A percentile compares a stretch with the other conserved stretches of the same genome.
Evolutionary conservation across 2,329 filamentous ascomycete species (phyloP).

Genomic region (Aureobasidium vineae): DNA sequence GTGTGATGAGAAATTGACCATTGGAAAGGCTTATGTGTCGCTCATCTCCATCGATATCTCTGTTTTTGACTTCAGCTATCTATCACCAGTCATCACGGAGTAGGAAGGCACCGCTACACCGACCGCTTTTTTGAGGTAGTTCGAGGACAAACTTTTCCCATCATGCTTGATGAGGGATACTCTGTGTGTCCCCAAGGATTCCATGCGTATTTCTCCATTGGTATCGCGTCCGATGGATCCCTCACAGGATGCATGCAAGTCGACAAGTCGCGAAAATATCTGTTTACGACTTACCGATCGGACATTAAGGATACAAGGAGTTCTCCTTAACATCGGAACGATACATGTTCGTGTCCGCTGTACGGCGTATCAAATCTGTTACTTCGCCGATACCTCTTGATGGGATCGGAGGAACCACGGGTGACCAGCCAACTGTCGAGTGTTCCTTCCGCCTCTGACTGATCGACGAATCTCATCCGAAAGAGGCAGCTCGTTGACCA

Average conservation of each 20-base stretch:
- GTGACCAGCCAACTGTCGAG: background rate
- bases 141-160: background rate
- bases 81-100: background rate
- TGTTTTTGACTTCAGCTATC: background rate
- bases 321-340: background rate
- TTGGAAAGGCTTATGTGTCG: background rate
- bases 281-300: background rate
- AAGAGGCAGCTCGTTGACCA: constrained; percentile 19
- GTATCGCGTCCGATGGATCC: background rate
- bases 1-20: background rate
- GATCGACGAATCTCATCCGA: background rate
- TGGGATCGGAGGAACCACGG: background rate
- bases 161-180: background rate
- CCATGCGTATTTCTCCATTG: background rate
- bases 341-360: background rate
- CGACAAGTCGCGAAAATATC: background rate
- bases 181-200: background rate
- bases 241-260: background rate
- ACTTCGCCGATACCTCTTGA: background rate
- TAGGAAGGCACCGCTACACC: background rate
- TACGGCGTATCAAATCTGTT: too few relatives aligned
- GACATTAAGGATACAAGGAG: background rate
- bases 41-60: background rate
- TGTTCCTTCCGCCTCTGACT: background rate
- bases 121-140: too few relatives aligned